Evolutionary conservation across 805 yeast genomes (phyloP).

Genomic region (Suhomyces prunicola): DNA sequence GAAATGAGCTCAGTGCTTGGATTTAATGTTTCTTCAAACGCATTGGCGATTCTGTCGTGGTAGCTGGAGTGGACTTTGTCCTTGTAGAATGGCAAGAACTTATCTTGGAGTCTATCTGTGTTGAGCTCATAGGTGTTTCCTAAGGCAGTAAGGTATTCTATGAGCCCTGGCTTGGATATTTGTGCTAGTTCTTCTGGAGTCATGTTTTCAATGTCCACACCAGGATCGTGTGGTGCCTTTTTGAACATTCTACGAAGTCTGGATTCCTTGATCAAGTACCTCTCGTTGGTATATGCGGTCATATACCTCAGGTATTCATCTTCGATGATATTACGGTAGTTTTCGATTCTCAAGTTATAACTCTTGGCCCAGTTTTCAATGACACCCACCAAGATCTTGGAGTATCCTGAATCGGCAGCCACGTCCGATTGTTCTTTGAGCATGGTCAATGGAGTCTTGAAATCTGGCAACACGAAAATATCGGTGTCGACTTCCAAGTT

Average conservation of each 20-base stretch:
- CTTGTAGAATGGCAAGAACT: constrained; percentile 62
- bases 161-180: constrained; percentile 59
- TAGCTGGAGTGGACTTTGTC: constrained; percentile 50
- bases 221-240: constrained; percentile 7
- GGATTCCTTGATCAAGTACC: constrained; percentile 42
- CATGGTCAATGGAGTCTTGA: constrained; percentile 75
- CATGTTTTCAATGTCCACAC: constrained; percentile 37
- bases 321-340: constrained; percentile 57
- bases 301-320: constrained; percentile 40
- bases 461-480: constrained; percentile 66
- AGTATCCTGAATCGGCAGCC: constrained; percentile 81
- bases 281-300: constrained; percentile 40
- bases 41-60: constrained; percentile 31
- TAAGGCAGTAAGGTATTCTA: constrained; percentile 77
- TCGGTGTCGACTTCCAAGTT: constrained; percentile 40
- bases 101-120: constrained; percentile 58
- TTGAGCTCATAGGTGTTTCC: constrained; percentile 86
- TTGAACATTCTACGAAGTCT: constrained; percentile 37
- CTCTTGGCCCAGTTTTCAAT: constrained; percentile 65
- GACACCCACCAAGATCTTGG: constrained; percentile 74
- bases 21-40: constrained; percentile 47
- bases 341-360: constrained; percentile 56
- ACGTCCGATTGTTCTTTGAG: constrained; percentile 87
- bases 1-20: constrained; percentile 78
- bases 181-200: constrained; percentile 34